Percentiles rank a stretch among this genome's conserved stretches.
These are phyloP conservation scores for Avena sativa DNA, from an alignment of 176 grass and related monocot species.

Conservation along the genomic window DNA sequence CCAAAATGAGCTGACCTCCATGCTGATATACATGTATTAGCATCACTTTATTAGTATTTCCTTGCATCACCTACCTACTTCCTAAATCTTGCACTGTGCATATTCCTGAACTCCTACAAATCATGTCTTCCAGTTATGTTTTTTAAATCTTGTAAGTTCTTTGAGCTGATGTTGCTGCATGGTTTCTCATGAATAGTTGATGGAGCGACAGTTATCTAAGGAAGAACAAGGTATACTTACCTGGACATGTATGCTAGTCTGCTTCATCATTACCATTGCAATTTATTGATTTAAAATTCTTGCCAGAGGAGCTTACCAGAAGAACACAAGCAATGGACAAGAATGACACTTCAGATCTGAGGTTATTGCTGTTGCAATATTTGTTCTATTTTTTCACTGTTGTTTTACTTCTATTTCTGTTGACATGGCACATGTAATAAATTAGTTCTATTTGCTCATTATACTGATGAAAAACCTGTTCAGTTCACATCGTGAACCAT, in stretches of 20 bases:
- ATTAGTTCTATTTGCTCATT: slow-evolving; percentile 31
- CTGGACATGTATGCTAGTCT: slow-evolving; percentile 30
- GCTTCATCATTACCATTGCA: slow-evolving; percentile 37
- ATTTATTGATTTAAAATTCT: slow-evolving; percentile 40
- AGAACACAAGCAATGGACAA: slow-evolving; percentile 82
- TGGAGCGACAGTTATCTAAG: slow-evolving; percentile 83
- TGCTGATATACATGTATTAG: slow-evolving; percentile 21
- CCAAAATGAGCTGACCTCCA: slow-evolving; percentile 8
- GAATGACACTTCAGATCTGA: slow-evolving; percentile 73
- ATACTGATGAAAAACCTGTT: slow-evolving; percentile 9
- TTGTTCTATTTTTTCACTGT: slow-evolving; percentile 19
- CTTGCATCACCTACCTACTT: slow-evolving; percentile 17
- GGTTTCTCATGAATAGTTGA: slow-evolving; percentile 62
- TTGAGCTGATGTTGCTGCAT: slow-evolving; percentile 46
- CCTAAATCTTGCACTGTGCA: not conserved
- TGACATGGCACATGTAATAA: slow-evolving; percentile 8
- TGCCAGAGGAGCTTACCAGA: slow-evolving; percentile 68
- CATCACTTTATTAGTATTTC: slow-evolving; percentile 21
- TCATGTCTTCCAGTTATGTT: slow-evolving; percentile 21
- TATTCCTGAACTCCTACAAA: slow-evolving; percentile 17
- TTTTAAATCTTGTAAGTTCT: not conserved
- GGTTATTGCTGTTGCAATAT: slow-evolving; percentile 53
- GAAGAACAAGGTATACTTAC: slow-evolving; percentile 78
- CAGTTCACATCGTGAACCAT: not conserved
- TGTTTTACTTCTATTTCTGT: slow-evolving; percentile 20